A percentile compares a stretch with the other conserved stretches of the same genome.
Evolutionary conservation across 176 grass and related monocot species (phyloP).

Genomic region (Oryza longistaminata): DNA sequence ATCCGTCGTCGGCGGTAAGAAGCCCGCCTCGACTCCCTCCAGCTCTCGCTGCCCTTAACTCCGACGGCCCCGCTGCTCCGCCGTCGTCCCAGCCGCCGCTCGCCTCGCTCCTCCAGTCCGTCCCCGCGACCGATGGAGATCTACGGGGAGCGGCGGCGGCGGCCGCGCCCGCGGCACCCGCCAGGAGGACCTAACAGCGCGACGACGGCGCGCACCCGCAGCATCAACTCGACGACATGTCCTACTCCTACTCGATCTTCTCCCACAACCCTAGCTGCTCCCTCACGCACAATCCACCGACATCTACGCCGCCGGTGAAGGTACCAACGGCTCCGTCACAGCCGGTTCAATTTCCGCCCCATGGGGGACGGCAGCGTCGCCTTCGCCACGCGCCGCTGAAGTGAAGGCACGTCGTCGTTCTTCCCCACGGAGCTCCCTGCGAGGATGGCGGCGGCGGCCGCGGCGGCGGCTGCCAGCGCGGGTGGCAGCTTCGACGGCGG

Average conservation of each 20-base stretch:
- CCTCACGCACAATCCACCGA: constrained; percentile 92
- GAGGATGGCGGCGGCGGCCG: constrained; percentile 26
- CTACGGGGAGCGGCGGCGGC: constrained; percentile 28
- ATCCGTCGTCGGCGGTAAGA: constrained; percentile 67
- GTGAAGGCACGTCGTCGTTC: constrained; percentile 65
- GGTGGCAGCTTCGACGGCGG: constrained; percentile 66
- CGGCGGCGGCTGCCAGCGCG: constrained; percentile 27
- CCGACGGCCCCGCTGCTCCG: constrained; percentile 29
- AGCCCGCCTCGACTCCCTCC: constrained; percentile 70
- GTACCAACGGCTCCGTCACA: constrained; percentile 98
- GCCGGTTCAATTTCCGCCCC: constrained; percentile 84
- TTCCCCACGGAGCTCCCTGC: constrained; percentile 86
- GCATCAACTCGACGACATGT: constrained; percentile 93
- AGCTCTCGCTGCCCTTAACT: constrained; percentile 79
- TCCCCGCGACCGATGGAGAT: constrained; percentile 30
- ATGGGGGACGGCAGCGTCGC: constrained; percentile 91
- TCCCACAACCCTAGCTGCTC: constrained; percentile 99
- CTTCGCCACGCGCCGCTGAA: constrained; percentile 59
- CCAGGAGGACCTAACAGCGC: constrained; percentile 71
- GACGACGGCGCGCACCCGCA: constrained; percentile 62
- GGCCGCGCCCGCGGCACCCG: constrained; percentile 12
- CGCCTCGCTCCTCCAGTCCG: constrained; percentile 18
- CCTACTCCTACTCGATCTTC: constrained; percentile 91
- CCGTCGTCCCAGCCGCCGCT: constrained; percentile 19
- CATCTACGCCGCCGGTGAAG: constrained; percentile 90